Evolutionary conservation across 169 alveolate genomes (phyloP), one percentile per base, ranked within the genome.

Genomic region (Eimeria acervulina): DNA sequence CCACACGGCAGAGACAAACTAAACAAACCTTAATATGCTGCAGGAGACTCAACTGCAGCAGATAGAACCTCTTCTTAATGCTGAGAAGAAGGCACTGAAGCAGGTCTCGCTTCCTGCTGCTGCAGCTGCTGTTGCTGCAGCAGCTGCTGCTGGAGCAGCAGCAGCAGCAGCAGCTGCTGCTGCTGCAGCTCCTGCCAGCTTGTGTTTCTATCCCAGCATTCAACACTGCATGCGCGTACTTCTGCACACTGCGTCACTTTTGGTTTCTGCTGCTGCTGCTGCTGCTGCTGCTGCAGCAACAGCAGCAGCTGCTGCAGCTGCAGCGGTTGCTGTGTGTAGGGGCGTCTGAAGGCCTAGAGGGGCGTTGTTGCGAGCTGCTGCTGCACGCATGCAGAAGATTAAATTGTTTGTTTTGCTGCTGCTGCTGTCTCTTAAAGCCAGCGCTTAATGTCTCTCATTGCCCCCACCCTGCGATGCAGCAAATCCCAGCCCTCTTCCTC

Each of bases 401-500:
- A n/a, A 26, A 66, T 6, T 66, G 28, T 26, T 66, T n/a, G n/a
- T n/a, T n/a, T n/a, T n/a, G 84, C 84, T 13, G 28, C 38, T 12
- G 68, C 80, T 55, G 17, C n/a, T 85, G 80, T 33, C 40, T 17
- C 70, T 51, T n/a, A 91, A 63, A 91, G 90, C 95, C 95, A 91
- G 70, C 52, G 55, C 47, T 40, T 74, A 47, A 91, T 31, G 31
- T 91, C 83, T 33, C 95, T 28, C 90, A 91, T 63, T 4, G 95
- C 72, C 31, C 90, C 95, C 1, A 91, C 95, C 55, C 91, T 89
- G n/a, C 95, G 81, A 33, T 91, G 95, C 76, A 91, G 95, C 38
- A 91, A 61, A 61, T 91, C 83, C 95, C 95, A 91, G 1, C 95
- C 95, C 42, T 91, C 95, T 44, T 91, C 95, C 55, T 52, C 63